These are phyloP conservation scores for Panicum hallii DNA, from an alignment of 202 grass and related monocot species.

Conservation along the genomic window DNA sequence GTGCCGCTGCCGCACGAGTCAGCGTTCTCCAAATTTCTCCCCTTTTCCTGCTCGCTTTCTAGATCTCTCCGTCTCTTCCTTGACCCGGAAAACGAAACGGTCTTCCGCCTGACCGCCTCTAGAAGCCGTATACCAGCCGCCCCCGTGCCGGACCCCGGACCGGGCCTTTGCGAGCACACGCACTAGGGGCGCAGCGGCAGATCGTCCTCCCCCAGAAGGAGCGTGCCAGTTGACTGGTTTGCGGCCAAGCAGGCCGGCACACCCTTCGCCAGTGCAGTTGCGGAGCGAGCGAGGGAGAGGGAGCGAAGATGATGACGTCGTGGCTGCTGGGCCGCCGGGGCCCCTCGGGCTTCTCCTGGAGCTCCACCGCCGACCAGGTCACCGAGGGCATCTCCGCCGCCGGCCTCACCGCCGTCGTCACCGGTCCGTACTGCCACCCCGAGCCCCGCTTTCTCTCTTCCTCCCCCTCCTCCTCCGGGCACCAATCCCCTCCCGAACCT, in stretches of 20 bases:
- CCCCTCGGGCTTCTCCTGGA: conserved; percentile 81
- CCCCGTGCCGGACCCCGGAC: too few species aligned
- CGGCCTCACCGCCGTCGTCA: conserved; percentile 80
- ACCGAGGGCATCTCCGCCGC: conserved; percentile 69
- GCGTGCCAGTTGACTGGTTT: neutral
- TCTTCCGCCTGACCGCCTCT: too few species aligned
- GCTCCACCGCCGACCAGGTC: conserved; percentile 85
- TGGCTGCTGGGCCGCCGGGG: conserved; percentile 66
- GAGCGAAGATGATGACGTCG: conserved; percentile 39
- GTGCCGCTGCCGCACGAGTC: too few species aligned
- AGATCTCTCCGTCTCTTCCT: too few species aligned
- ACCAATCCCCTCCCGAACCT: neutral
- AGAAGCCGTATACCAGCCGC: too few species aligned
- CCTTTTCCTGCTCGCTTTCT: too few species aligned
- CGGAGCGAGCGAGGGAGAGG: neutral
- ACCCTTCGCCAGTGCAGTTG: neutral
- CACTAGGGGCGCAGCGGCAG: too few species aligned
- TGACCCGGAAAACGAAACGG: too few species aligned
- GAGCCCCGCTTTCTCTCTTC: neutral
- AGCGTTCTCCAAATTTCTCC: too few species aligned
- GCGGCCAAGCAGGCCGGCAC: neutral
- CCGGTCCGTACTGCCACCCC: conserved; percentile 40
- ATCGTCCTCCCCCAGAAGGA: neutral
- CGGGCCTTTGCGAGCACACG: too few species aligned
- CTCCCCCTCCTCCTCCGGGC: neutral